Conservation (phyloP, 805 yeast genomes). For the Tetrapisispora iriomotensis region DNA sequence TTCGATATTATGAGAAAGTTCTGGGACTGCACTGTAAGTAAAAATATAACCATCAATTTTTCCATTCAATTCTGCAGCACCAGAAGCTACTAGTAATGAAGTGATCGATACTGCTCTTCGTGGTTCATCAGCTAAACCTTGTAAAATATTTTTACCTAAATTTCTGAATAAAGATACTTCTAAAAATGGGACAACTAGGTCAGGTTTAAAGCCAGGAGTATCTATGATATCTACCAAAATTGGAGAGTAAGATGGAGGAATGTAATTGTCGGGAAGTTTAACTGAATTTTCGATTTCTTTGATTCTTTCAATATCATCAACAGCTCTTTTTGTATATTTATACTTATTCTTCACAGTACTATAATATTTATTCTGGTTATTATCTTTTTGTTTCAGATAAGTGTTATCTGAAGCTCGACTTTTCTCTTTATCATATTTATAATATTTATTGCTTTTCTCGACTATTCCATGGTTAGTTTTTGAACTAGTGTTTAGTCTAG, state of each 20-base stretch:
- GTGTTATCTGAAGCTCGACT: not conserved
- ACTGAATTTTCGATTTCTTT: not conserved
- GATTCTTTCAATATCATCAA: not conserved
- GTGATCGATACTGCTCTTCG: conserved; percentile 52
- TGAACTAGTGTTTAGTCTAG: conserved; percentile 4
- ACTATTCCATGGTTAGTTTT: conserved; percentile 7
- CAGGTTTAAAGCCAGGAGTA: conserved; percentile 61
- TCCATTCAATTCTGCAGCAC: conserved; percentile 70
- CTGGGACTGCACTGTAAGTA: conserved; percentile 62
- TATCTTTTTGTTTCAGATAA: not conserved
- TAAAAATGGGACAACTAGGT: conserved; percentile 62
- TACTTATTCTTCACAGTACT: not conserved
- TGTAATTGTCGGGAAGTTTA: conserved; percentile 23
- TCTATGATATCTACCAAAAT: conserved; percentile 61
- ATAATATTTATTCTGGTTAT: not conserved
- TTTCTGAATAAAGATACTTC: conserved; percentile 61
- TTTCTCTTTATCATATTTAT: conserved; percentile 3
- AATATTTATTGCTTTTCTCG: conserved; percentile 7
- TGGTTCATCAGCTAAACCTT: conserved; percentile 55
- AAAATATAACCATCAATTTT: conserved; percentile 65
- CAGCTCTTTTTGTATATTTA: not conserved
- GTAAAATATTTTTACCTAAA: conserved; percentile 47
- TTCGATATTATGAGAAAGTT: conserved; percentile 26
- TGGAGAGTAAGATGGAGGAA: conserved; percentile 48
- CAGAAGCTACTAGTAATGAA: conserved; percentile 65